phyloP scores from a whole-genome alignment of 2,329 filamentous ascomycete genomes.

The Aspergillus sp. region DNA sequence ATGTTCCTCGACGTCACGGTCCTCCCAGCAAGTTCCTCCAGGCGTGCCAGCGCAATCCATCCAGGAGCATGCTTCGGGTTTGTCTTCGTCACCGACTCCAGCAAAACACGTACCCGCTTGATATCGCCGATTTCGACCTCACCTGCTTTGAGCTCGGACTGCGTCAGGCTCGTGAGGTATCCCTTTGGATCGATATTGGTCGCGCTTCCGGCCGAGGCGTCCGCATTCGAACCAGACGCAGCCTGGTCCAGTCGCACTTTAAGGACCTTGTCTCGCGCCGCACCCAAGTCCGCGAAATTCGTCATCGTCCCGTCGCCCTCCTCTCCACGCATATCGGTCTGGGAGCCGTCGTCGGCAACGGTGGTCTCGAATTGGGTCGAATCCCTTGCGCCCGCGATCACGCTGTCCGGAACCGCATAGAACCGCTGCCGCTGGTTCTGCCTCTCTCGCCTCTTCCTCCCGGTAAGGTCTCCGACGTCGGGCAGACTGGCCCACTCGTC shows the following conservation, averaged over 20 bases:
- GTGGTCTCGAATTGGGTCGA: conserved; percentile 76
- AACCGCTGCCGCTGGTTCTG: conserved; percentile 76
- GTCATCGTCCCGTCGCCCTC: conserved; percentile 82
- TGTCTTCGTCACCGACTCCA: conserved; percentile 96
- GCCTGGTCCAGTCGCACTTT: conserved; percentile 90
- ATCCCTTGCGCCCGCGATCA: conserved; percentile 76
- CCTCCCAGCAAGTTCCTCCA: conserved; percentile 90
- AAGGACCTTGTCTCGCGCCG: conserved; percentile 88
- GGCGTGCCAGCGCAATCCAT: conserved; percentile 86
- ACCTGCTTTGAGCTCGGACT: conserved; percentile 66
- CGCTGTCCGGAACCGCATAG: conserved; percentile 94
- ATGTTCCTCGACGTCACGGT: conserved; percentile 79
- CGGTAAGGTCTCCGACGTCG: conserved; percentile 92
- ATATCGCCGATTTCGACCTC: conserved; percentile 88
- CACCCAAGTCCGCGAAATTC: conserved; percentile 95
- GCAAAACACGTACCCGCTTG: conserved; percentile 78
- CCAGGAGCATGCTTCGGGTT: conserved; percentile 91
- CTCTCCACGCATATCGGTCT: conserved; percentile 35
- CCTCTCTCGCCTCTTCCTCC: conserved; percentile 78
- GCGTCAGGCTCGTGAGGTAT: conserved; percentile 85
- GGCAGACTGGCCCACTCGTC: conserved; percentile 95
- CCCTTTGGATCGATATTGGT: conserved; percentile 92
- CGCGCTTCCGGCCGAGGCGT: conserved; percentile 65
- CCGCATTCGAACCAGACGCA: conserved; percentile 59
- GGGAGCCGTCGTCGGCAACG: conserved; percentile 66